Conservation (phyloP, 768 basidiomycete species). For the Russula abietina region DNA sequence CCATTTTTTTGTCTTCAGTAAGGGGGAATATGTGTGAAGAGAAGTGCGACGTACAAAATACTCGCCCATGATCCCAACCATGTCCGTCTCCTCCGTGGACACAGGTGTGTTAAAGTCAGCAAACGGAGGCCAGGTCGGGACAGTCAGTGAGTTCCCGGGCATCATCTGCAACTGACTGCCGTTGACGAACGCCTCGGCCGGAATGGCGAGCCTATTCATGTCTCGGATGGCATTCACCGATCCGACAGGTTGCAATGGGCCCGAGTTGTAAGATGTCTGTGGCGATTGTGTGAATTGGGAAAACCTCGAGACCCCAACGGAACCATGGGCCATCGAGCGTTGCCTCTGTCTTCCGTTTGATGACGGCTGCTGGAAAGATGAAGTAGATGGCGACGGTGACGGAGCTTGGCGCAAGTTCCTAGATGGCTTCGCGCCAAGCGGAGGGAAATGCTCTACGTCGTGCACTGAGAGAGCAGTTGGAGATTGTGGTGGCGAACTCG, state of each 20-base stretch:
- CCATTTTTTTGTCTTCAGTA: background rate
- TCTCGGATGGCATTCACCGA: background rate
- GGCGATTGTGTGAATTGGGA: conserved; percentile 8
- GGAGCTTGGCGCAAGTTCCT: background rate
- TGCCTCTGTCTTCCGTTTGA: conserved; percentile 2
- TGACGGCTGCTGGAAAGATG: background rate
- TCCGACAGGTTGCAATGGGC: background rate
- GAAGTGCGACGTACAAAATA: conserved; percentile 16
- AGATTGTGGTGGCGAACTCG: background rate
- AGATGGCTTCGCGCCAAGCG: background rate
- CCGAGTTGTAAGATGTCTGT: background rate
- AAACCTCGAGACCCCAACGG: conserved; percentile 1
- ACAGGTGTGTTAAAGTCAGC: conserved; percentile 2
- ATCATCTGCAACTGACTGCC: conserved; percentile 1
- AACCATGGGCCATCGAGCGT: background rate
- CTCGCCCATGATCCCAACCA: conserved; percentile 25
- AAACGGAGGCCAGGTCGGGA: background rate
- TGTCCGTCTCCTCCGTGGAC: conserved; percentile 9
- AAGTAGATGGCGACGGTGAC: background rate
- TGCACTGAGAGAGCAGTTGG: background rate
- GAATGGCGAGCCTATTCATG: background rate
- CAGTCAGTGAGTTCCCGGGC: background rate
- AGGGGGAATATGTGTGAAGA: background rate
- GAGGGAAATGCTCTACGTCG: background rate
- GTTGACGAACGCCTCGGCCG: background rate